Conservation (phyloP, 192 early-diverging fungal genomes). For the Coemansia sp. region DNA sequence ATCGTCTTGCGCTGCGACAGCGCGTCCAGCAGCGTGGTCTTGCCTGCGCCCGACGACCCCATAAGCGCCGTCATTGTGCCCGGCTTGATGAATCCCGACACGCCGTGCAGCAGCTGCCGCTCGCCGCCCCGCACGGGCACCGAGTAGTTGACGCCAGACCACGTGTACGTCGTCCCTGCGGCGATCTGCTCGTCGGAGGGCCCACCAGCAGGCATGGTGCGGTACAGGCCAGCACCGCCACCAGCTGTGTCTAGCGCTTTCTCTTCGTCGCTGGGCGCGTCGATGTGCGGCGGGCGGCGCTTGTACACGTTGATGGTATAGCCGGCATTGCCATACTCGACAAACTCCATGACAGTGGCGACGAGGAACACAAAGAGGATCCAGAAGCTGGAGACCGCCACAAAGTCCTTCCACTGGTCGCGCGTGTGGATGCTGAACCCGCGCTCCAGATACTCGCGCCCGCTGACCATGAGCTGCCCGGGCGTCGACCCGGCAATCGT, state of each 20-base stretch:
- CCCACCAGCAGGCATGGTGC: not conserved
- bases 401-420: conserved; percentile 64
- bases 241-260: not conserved
- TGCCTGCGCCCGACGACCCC: conserved; percentile 58
- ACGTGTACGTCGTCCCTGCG: conserved; percentile 62
- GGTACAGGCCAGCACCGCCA: conserved; percentile 21
- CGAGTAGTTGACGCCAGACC: conserved; percentile 70
- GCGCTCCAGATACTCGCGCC: conserved; percentile 61
- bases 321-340: conserved; percentile 40
- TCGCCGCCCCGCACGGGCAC: conserved; percentile 67
- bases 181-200: conserved; percentile 35
- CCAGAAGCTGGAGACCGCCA: conserved; percentile 54
- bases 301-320: conserved; percentile 50
- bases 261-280: conserved; percentile 31
- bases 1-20: conserved; percentile 75
- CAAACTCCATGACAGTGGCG: conserved; percentile 58
- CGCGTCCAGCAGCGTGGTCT: conserved; percentile 67
- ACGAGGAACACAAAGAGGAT: conserved; percentile 42
- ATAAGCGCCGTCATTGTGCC: conserved; percentile 82
- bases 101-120: conserved; percentile 67
- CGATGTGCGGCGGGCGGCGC: conserved; percentile 17
- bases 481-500: conserved; percentile 61
- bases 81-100: conserved; percentile 70
- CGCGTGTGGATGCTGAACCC: conserved; percentile 58
- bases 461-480: conserved; percentile 57